Evolutionary conservation across 805 yeast species (phyloP).

Genomic region (Tetrapisispora fleetii): DNA sequence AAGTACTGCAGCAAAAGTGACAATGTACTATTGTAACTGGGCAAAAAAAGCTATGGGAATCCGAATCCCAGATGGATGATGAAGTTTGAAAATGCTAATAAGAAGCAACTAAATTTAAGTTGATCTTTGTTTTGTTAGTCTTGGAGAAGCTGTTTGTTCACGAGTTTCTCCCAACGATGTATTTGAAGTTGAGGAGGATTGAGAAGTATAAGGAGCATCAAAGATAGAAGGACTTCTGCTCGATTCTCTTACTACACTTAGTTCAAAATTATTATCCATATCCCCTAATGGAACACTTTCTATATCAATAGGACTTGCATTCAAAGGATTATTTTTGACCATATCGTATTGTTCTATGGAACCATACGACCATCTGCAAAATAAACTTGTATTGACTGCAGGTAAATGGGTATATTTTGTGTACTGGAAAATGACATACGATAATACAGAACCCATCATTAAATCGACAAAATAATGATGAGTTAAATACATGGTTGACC

Average conservation of each 20-base stretch:
- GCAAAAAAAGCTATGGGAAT: too few relatives aligned
- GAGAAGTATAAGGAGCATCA: conserved; percentile 26
- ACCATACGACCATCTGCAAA: conserved; percentile 62
- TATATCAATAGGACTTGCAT: conserved; percentile 19
- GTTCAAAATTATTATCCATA: conserved; percentile 18
- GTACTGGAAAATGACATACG: conserved; percentile 60
- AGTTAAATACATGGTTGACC: conserved; percentile 94
- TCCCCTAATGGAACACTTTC: conserved; percentile 23
- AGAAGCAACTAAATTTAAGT: conserved; percentile 6
- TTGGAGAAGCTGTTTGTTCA: conserved; percentile 12
- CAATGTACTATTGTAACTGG: too few relatives aligned
- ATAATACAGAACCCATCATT: conserved; percentile 77
- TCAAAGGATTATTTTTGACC: conserved; percentile 30
- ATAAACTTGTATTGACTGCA: conserved; percentile 36
- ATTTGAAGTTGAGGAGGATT: conserved; percentile 29
- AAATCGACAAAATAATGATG: conserved; percentile 93
- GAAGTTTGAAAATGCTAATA: not conserved
- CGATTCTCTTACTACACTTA: conserved; percentile 18
- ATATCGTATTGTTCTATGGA: conserved; percentile 29
- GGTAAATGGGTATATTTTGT: conserved; percentile 66
- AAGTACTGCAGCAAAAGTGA: not conserved
- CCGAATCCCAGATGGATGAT: too few relatives aligned
- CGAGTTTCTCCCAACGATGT: conserved; percentile 23
- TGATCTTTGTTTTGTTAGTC: conserved; percentile 12
- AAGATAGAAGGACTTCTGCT: conserved; percentile 25